Evolutionary conservation across 352 stramenopile genomes (phyloP).

Genomic region (Globisporangium spinosum): DNA sequence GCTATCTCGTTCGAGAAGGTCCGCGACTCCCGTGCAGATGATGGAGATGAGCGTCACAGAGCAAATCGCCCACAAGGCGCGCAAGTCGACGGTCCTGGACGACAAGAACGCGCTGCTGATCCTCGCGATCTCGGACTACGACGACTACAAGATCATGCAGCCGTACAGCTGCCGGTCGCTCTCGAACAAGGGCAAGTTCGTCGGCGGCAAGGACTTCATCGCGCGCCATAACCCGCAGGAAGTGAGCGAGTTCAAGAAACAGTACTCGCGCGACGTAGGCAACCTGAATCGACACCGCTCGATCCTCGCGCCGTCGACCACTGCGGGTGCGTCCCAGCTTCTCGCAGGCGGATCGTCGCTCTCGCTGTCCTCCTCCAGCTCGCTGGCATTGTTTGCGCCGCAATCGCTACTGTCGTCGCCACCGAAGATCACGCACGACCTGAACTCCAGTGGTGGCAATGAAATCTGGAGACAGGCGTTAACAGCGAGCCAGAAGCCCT

Average conservation of each 20-base stretch:
- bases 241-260: conserved; percentile 71
- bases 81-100: conserved; percentile 67
- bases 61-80: conserved; percentile 59
- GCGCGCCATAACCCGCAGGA: conserved; percentile 71
- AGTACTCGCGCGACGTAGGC: conserved; percentile 66
- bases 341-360: conserved; percentile 10
- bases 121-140: conserved; percentile 72
- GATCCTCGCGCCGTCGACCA: conserved; percentile 43
- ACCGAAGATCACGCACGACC: conserved; percentile 16
- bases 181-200: conserved; percentile 57
- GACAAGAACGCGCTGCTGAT: conserved; percentile 67
- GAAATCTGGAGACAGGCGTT: conserved; percentile 46
- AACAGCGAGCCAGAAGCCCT: conserved; percentile 49
- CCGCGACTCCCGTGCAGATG: conserved; percentile 24
- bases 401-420: conserved; percentile 11
- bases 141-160: conserved; percentile 74
- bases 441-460: conserved; percentile 15
- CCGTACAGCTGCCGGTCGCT: conserved; percentile 70
- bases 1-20: conserved; percentile 22
- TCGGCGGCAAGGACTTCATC: conserved; percentile 63
- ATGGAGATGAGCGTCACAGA: conserved; percentile 63
- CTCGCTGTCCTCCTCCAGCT: conserved; percentile 17
- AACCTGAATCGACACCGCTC: conserved; percentile 64
- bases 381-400: conserved; percentile 26
- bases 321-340: conserved; percentile 18